Evolutionary conservation across 2,329 filamentous ascomycete genomes (phyloP).

Genomic region (Plectosphaerella cucumerina): DNA sequence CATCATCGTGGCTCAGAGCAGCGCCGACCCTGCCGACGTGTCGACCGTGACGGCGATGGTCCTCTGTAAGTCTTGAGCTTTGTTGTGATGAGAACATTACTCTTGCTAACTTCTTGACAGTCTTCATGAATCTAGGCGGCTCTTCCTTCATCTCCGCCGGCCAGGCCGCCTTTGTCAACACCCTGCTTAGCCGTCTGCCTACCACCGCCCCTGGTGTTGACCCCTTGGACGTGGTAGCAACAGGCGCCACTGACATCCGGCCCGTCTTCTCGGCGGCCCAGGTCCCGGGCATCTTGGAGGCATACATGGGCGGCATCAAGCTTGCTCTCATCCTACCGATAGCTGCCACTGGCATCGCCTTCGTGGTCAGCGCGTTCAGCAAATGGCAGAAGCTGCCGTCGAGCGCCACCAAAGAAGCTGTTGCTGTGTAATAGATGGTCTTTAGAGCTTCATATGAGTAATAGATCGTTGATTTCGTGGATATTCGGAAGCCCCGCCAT

Average conservation of each 20-base stretch:
- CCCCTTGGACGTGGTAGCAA: conserved; percentile 21
- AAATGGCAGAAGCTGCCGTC: conserved; percentile 19
- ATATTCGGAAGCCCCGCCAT: too few relatives aligned
- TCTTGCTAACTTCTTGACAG: conserved; percentile 4
- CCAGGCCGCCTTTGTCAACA: conserved; percentile 33
- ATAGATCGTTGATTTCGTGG: too few relatives aligned
- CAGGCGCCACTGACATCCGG: conserved; percentile 48
- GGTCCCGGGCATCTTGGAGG: conserved; percentile 45
- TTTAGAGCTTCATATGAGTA: neutral
- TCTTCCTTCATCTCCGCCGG: conserved; percentile 39
- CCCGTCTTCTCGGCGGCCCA: conserved; percentile 37
- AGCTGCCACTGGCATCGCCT: conserved; percentile 30
- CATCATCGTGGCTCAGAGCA: conserved; percentile 35
- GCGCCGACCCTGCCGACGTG: conserved; percentile 18
- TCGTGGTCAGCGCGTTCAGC: conserved; percentile 20
- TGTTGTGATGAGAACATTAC: neutral
- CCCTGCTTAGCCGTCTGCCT: conserved; percentile 24
- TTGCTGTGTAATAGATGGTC: neutral
- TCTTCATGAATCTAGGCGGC: conserved; percentile 39
- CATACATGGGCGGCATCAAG: conserved; percentile 59
- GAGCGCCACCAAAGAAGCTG: neutral
- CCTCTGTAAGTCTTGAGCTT: conserved; percentile 16
- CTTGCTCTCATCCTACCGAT: conserved; percentile 50
- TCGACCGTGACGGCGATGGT: conserved; percentile 21
- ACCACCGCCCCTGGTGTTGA: conserved; percentile 5